Evolutionary conservation across 306 rosid species (phyloP), one percentile per base, ranked within the genome.

Genomic region (Geum urbanum): DNA sequence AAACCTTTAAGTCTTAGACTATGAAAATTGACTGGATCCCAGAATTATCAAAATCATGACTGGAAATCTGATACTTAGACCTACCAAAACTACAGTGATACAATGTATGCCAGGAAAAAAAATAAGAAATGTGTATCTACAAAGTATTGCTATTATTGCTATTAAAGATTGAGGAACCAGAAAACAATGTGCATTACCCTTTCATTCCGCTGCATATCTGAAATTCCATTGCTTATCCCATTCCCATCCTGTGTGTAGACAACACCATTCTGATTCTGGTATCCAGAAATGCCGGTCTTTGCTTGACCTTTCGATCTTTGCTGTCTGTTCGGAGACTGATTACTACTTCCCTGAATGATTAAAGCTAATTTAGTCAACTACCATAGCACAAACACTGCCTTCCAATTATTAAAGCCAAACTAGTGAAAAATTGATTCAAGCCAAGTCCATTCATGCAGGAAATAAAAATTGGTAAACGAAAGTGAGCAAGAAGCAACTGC

Each of bases 261-360:
- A 51, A 61, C 68, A 47, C 89, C 91, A 63, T 81, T 84, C 24
- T 79, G 67, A 40, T 48, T 73, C 64, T 70, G 83, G 40, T 59
- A 77, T 73, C 82, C 85, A 74, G 83, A 52, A 72, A 79, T 37
- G 67, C 72, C 83, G 71, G 65, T 79, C 74, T 89, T 92, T 66
- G 55, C 84, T 50, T 80, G 96, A 76, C 76, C 55, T 76, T 90
- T 27, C 47, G 63, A 73, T 66, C 80, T 88, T 66, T 76, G 85
- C 40, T 81, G 96, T 73, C 82, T 85, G 77, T 60, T 88, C 6
- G 87, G 83, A 46, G 91, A 83, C 69, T 78, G 88, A 73, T 88
- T 87, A 63, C 70, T 69, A 63, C 79, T 81, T 81, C 95, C 97
- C 98, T 92, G 80, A 71, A 70, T 46, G 74, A 83, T 77, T 53